phyloP scores from a whole-genome alignment of 2,329 filamentous ascomycete species.

The Ceratocystis alfenasii region DNA sequence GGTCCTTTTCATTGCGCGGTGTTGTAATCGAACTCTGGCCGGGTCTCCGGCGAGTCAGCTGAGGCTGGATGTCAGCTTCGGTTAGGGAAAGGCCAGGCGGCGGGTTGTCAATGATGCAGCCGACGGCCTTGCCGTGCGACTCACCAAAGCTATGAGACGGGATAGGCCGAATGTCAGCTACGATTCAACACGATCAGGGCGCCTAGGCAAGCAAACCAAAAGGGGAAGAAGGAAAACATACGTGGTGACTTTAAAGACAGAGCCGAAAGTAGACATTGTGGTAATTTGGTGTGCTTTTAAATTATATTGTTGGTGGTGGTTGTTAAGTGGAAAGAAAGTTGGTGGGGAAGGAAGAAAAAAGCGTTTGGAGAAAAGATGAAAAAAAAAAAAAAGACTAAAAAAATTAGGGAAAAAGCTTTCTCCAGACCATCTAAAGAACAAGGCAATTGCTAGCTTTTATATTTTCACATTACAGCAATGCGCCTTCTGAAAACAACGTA shows the following conservation, averaged over 20 bases:
- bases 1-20: slow-evolving; percentile 83
- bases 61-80: slow-evolving; percentile 82
- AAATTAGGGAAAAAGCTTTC: slow-evolving; percentile 12
- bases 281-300: not conserved
- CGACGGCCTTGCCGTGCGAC: slow-evolving; percentile 84
- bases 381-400: not conserved
- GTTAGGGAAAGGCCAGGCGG: slow-evolving; percentile 78
- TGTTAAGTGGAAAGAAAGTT: slow-evolving; percentile 7
- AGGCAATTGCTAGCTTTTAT: slow-evolving; percentile 5
- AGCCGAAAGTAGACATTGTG: slow-evolving; percentile 78
- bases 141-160: slow-evolving; percentile 35
- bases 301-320: slow-evolving; percentile 19
- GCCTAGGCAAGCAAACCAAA: slow-evolving; percentile 19
- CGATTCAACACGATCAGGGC: not conserved
- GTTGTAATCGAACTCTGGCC: slow-evolving; percentile 86
- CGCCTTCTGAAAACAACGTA: not conserved
- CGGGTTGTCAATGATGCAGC: slow-evolving; percentile 86
- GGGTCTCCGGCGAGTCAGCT: slow-evolving; percentile 80
- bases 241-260: slow-evolving; percentile 72
- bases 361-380: slow-evolving; percentile 5
- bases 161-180: slow-evolving; percentile 16
- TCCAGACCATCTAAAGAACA: slow-evolving; percentile 3
- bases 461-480: not conserved
- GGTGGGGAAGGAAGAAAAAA: slow-evolving; percentile 22
- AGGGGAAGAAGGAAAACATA: slow-evolving; percentile 34